phyloP scores from a whole-genome alignment of 202 grass and related monocot genomes.

The Sporobolus alterniflorus region DNA sequence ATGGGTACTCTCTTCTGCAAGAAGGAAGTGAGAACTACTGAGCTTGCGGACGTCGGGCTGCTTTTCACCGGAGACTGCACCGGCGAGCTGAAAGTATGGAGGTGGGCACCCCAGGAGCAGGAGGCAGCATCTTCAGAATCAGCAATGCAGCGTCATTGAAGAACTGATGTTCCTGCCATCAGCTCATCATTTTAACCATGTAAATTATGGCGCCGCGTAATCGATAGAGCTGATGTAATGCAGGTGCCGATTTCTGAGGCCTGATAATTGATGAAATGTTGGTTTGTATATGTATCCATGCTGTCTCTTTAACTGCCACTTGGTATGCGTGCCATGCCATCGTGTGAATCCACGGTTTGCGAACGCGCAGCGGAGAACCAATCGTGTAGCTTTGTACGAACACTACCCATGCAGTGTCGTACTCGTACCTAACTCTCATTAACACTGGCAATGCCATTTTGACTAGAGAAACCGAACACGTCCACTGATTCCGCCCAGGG shows the following conservation, averaged over 20 bases:
- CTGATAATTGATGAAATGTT: no score
- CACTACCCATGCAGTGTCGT: background rate
- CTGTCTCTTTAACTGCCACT: background rate
- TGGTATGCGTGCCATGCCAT: conserved; percentile 41
- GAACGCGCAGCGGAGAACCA: background rate
- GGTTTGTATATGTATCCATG: background rate
- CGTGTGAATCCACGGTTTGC: background rate
- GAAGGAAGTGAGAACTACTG: conserved; percentile 54
- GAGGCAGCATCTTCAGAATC: background rate
- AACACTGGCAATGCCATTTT: conserved; percentile 1
- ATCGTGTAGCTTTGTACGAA: conserved; percentile 29
- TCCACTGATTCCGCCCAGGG: background rate
- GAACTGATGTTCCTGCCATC: no score
- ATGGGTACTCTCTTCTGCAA: conserved; percentile 50
- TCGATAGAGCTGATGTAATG: conserved; percentile 8
- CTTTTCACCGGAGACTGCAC: conserved; percentile 59
- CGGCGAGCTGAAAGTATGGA: conserved; percentile 61
- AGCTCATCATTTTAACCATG: background rate
- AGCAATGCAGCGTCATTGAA: background rate
- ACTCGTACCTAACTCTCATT: conserved; percentile 22
- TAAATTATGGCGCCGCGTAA: conserved; percentile 24
- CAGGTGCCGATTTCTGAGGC: background rate
- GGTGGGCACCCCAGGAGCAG: conserved; percentile 27
- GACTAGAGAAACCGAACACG: conserved; percentile 19
- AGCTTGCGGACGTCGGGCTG: conserved; percentile 29